Evolutionary conservation across 768 basidiomycete genomes (phyloP), one percentile per base, ranked within the genome.

Genomic region (Tricholoma terreum): DNA sequence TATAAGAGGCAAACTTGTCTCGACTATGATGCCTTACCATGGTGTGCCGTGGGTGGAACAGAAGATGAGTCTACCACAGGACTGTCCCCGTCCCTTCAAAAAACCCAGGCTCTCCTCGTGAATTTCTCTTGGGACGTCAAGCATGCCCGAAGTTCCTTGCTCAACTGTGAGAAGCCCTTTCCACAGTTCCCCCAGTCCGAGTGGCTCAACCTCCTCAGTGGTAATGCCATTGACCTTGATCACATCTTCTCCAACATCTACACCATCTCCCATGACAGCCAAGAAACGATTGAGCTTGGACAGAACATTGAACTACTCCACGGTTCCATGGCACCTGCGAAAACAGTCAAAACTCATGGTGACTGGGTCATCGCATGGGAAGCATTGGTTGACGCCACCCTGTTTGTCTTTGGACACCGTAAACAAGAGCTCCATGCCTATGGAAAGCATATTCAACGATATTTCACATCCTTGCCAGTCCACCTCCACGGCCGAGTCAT

Each of bases 321-420:
- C 15, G 58, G 63, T 7, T 1, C 52, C 12, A 5, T 49, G 12
- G 30, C 52, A 46, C 53, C 62, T 1, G 54, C 61, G 5, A 46
- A 58, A 33, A 54, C 7, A 8, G 58, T 70, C 53, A 19, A 30
- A 9, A 49, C 58, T 27, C 45, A 53, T 4, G 56, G 54, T 0
- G 62, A 73, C 15, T 72, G 66, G 65, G 35, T 57, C 40, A 56
- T 58, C 19, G 66, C 71, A 2, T 73, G 66, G 61, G 34, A 63
- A 7, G 3, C 9, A 10, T 49, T 50, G 12, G 11, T 24, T 8
- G 34, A 51, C 8, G 71, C 69, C 0, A 57, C 57, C 12, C 1
- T 54, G 2, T 73, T 60, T 51, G 60, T 58, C 24, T 70, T 69
- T 58, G 65, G 66, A 2, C 65, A 70, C 33, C 46, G 65, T 19